Evolutionary conservation across 1,139 yeast species (phyloP).

Genomic region (Magnusiomyces magnusii): DNA sequence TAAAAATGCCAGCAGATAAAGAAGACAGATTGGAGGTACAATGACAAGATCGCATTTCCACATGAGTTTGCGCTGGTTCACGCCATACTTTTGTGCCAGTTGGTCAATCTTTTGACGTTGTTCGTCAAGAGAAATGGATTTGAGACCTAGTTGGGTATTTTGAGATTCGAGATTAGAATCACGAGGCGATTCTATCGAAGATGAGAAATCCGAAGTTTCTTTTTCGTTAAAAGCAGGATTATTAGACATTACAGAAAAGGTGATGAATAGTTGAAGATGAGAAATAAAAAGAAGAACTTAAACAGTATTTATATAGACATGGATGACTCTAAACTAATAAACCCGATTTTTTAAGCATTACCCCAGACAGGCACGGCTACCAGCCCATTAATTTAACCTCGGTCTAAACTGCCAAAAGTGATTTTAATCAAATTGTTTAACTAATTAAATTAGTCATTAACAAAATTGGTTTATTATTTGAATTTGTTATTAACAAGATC

Average conservation of each 20-base stretch:
- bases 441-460: no score
- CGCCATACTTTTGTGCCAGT: slow-evolving; percentile 38
- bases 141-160: not conserved
- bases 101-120: slow-evolving; percentile 28
- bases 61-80: slow-evolving; percentile 46
- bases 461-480: no score
- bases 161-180: not conserved
- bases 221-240: not conserved
- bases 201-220: not conserved
- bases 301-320: no score
- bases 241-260: not conserved
- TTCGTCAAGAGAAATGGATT: slow-evolving; percentile 8
- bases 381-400: no score
- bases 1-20: slow-evolving; percentile 60
- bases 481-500: no score
- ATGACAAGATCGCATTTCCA: slow-evolving; percentile 58
- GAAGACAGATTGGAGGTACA: slow-evolving; percentile 61
- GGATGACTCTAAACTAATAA: no score
- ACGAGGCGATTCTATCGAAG: not conserved
- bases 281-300: no score
- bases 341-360: no score
- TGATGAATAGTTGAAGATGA: not conserved
- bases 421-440: no score
- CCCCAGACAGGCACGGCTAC: no score
- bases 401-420: no score